A percentile compares a stretch with the other conserved stretches of the same genome.
Evolutionary conservation across 2,329 filamentous ascomycete species (phyloP).

Genomic region (Paecilomyces formosus): DNA sequence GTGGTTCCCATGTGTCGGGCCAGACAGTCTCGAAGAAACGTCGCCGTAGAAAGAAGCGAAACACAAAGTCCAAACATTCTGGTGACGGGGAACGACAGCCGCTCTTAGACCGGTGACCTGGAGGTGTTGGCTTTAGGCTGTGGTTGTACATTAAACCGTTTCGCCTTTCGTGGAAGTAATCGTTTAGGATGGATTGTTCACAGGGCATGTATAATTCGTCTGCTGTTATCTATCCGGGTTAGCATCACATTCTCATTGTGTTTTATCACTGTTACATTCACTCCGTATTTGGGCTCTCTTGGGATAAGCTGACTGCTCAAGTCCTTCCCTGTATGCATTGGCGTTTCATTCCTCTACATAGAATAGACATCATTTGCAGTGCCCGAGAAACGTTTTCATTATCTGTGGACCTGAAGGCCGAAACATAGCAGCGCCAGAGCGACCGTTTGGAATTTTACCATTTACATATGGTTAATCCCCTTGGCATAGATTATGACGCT

Average conservation of each 20-base stretch:
- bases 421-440: not conserved
- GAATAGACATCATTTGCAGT: not conserved
- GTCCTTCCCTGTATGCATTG: not conserved
- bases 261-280: not conserved
- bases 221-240: not conserved
- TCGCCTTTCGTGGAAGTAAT: not conserved
- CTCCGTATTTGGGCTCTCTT: not conserved
- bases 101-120: constrained; percentile 8
- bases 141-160: not conserved
- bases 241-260: not conserved
- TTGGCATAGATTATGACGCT: too few species aligned
- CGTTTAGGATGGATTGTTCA: not conserved
- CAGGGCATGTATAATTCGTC: not conserved
- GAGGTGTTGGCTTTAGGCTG: not conserved
- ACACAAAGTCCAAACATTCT: constrained; percentile 7
- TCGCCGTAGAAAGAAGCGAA: constrained; percentile 19
- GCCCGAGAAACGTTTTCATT: not conserved
- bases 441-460: too few species aligned
- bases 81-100: constrained; percentile 12
- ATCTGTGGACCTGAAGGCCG: too few species aligned
- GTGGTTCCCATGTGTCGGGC: constrained; percentile 2
- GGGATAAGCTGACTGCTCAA: not conserved
- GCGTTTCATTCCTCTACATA: not conserved
- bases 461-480: too few species aligned
- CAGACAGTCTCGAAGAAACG: constrained; percentile 14